These are phyloP conservation scores for Mycena citricolor DNA, from an alignment of 1,284 basidiomycete genomes.

Conservation along the genomic window DNA sequence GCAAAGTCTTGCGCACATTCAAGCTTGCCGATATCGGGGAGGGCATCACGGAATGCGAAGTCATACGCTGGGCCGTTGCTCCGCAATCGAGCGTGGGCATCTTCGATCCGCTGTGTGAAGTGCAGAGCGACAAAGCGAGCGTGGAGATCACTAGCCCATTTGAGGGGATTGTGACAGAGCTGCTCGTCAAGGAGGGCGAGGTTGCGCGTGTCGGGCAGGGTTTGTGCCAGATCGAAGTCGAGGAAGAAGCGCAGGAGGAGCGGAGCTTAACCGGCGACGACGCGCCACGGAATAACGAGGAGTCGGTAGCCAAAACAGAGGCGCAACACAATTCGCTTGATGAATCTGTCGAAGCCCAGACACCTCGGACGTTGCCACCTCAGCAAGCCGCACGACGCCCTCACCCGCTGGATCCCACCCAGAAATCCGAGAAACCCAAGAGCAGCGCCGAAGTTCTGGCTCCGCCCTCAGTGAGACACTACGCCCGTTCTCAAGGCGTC, in stretches of 20 bases:
- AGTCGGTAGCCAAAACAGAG: slow-evolving; percentile 11
- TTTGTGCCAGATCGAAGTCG: slow-evolving; percentile 82
- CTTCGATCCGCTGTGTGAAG: slow-evolving; percentile 90
- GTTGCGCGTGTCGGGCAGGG: slow-evolving; percentile 85
- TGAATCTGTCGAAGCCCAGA: slow-evolving; percentile 22
- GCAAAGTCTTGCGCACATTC: slow-evolving; percentile 65
- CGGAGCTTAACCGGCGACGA: not conserved
- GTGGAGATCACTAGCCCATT: slow-evolving; percentile 93
- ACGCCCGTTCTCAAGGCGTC: slow-evolving; percentile 67
- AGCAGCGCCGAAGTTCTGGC: slow-evolving; percentile 49
- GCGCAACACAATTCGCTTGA: slow-evolving; percentile 12
- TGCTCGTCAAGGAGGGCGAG: slow-evolving; percentile 81
- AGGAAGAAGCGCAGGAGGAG: slow-evolving; percentile 46
- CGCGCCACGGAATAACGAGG: slow-evolving; percentile 1
- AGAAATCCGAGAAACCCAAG: slow-evolving; percentile 23
- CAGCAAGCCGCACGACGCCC: slow-evolving; percentile 30
- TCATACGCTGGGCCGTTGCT: slow-evolving; percentile 81
- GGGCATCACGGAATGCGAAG: slow-evolving; percentile 87
- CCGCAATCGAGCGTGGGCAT: slow-evolving; percentile 60
- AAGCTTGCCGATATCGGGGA: slow-evolving; percentile 96
- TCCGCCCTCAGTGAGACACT: slow-evolving; percentile 77
- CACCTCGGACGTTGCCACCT: slow-evolving; percentile 14
- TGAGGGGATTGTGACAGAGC: slow-evolving; percentile 72
- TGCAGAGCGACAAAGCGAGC: slow-evolving; percentile 92
- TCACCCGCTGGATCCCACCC: slow-evolving; percentile 71